These are phyloP conservation scores for Glycine soja DNA, from an alignment of 306 rosid species.

Conservation along the genomic window DNA sequence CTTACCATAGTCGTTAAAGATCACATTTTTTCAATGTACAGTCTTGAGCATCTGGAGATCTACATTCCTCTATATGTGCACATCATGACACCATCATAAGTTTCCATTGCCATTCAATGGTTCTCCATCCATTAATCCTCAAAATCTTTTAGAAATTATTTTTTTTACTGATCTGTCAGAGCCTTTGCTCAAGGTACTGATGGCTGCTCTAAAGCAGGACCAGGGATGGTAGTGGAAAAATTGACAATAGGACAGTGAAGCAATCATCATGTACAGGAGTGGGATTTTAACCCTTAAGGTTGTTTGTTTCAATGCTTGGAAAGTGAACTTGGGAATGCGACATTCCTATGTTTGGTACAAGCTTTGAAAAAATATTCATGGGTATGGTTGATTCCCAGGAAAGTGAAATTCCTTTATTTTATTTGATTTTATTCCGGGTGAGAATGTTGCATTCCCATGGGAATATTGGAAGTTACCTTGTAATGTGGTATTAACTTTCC, in stretches of 20 bases:
- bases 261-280: neutral
- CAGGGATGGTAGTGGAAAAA: constrained; percentile 7
- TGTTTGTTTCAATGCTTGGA: neutral
- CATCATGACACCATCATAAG: neutral
- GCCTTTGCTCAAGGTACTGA: neutral
- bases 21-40: neutral
- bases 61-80: constrained; percentile 27
- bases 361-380: neutral
- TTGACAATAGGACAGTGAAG: constrained; percentile 1
- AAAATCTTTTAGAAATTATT: neutral
- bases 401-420: neutral
- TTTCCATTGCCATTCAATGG: constrained; percentile 26
- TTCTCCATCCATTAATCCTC: constrained; percentile 28
- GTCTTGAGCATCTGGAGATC: constrained; percentile 12
- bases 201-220: neutral
- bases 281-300: constrained; percentile 23
- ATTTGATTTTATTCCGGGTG: neutral
- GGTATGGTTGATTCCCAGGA: neutral
- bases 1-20: constrained; percentile 3
- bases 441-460: neutral
- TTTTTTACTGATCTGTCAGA: constrained; percentile 7
- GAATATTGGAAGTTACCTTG: neutral
- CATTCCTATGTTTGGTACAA: neutral
- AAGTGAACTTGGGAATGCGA: neutral
- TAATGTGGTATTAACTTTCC: neutral